Evolutionary conservation across 1,284 basidiomycete species (phyloP), one percentile per base, ranked within the genome.

Genomic region (Ganoderma resinaceum): DNA sequence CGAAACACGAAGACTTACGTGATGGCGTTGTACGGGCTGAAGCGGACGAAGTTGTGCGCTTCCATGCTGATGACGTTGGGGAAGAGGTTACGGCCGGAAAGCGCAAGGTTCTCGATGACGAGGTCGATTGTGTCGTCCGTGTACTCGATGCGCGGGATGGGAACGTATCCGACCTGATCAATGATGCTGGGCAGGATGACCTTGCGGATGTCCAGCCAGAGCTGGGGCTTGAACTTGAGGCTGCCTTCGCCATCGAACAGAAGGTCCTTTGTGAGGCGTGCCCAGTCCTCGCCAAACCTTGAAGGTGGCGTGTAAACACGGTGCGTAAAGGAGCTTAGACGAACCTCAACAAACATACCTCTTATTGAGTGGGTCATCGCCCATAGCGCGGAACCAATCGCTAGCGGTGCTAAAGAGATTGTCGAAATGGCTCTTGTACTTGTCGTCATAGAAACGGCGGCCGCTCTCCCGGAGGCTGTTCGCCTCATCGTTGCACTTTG

Each of bases 81-180:
- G 82, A 95, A 90, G 3, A 95, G 80, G 79, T 95, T 95, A 62
- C 91, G 89, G 20, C 95, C 93, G 68, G 95, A 93, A 29, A 98
- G 86, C 2, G 95, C 92, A 37, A 98, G 87, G 81, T 98, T 97
- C 86, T 99, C 97, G 69, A 98, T 90, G 69, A 98, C 94, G 64
- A 97, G 86, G 74, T 97, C 95, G 70, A 96, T 80, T 16, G 86
- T 79, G 61, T 93, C 90, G 78, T 96, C 94, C 31, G 90, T 91
- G 82, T 96, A 97, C 81, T 98, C 96, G 78, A 95, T 89, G 52
- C 94, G 90, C 0, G 95, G 96, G 71, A 98, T 95, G 23, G 97
- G 97, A 66, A 99, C 82, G 80, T 96, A 96, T 31, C 95, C 95
- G 68, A 95, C 84, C 81, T 89, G 83, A 62, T 91, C 85, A 76